Evolutionary conservation across 164 flowering plant genomes (phyloP), one percentile per base, ranked within the genome.

Genomic region (Chloranthus sessilifolius): DNA sequence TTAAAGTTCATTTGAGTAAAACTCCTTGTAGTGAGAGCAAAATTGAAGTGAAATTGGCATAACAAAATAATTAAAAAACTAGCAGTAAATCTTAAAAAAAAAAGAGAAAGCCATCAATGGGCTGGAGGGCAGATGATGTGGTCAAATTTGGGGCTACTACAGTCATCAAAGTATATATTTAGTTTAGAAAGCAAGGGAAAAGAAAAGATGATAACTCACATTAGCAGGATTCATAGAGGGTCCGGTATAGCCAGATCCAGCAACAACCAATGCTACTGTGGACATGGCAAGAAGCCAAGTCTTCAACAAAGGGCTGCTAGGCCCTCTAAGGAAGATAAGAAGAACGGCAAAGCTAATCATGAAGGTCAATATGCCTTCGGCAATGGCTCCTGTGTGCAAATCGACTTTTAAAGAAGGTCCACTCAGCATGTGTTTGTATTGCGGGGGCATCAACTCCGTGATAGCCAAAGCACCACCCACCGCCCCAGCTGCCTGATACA

Each of bases 151-250:
- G n/a, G n/a, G n/a, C n/a, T n/a, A n/a, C n/a, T n/a, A n/a, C n/a
- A n/a, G n/a, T n/a, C n/a, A n/a, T n/a, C n/a, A n/a, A n/a, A n/a
- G n/a, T n/a, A n/a, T n/a, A n/a, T n/a, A n/a, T n/a, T n/a, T n/a
- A n/a, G n/a, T n/a, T n/a, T n/a, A n/a, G n/a, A n/a, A n/a, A n/a
- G 1, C 1, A 34, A 34, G n/a, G n/a, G 42, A n/a, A 21, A 38
- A n/a, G 0, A 38, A 21, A 38, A 21, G 42, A 1, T 3, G 34
- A 5, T 4, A 20, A 76, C 88, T 83, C 64, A 83, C 94, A 70
- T 77, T 81, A 63, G 85, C 91, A 37, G 94, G 94, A 63, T 88
- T 88, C 96, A 88, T 88, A 47, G 91, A 67, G 39, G 96, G 95
- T 7, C 96, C 95, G 9, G 96, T 88, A 63, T 73, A 85, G 21